phyloP scores from a whole-genome alignment of 768 basidiomycete genomes.

The Mycena haematopus region DNA sequence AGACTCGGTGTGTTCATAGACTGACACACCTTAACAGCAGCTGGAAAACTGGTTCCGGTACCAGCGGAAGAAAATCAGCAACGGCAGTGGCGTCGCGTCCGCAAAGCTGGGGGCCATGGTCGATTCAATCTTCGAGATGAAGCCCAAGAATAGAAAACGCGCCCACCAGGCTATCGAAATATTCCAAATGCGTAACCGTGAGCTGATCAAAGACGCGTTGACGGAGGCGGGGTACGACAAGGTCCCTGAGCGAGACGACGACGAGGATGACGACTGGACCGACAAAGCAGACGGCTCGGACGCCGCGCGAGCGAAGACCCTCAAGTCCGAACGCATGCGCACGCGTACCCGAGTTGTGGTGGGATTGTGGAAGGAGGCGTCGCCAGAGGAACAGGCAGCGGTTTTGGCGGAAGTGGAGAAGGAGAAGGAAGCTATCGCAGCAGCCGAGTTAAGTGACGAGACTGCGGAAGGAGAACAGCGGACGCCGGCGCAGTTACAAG shows the following conservation, averaged over 20 bases:
- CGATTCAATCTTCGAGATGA: not conserved
- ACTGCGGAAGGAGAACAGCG: not conserved
- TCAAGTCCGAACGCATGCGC: constrained; percentile 1
- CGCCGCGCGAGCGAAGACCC: not conserved
- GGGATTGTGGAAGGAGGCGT: not conserved
- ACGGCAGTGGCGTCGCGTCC: not conserved
- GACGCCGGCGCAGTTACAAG: not conserved
- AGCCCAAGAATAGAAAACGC: not conserved
- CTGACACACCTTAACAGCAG: not conserved
- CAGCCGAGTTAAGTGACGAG: not conserved
- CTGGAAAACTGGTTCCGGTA: constrained; percentile 12
- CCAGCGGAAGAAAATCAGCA: not conserved
- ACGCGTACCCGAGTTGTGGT: not conserved
- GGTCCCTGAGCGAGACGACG: not conserved
- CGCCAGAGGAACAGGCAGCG: not conserved
- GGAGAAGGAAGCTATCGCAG: not conserved
- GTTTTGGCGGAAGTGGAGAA: not conserved
- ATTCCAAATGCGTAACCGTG: constrained; percentile 6
- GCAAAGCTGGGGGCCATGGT: not conserved
- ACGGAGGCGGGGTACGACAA: not conserved
- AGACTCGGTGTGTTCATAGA: not conserved
- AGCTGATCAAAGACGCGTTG: not conserved
- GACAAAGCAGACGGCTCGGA: not conserved
- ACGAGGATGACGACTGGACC: not conserved
- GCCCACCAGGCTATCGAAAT: constrained; percentile 11